These are phyloP conservation scores for Fusarium lateritium DNA, from an alignment of 2,329 filamentous ascomycete genomes.

Conservation along the genomic window DNA sequence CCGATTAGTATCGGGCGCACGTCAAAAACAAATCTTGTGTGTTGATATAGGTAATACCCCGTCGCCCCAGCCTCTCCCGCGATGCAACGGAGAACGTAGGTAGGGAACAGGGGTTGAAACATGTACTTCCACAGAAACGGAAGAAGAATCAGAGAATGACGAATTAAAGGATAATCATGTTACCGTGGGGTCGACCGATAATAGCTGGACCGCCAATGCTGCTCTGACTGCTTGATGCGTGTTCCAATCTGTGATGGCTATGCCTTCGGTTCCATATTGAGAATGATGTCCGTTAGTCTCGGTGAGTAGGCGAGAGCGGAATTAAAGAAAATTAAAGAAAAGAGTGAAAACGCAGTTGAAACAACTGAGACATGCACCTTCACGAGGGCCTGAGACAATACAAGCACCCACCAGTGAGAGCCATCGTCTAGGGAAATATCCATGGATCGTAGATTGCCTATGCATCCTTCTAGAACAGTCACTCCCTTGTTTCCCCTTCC, in stretches of 20 bases:
- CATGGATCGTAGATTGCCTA: conserved; percentile 16
- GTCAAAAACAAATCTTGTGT: conserved; percentile 5
- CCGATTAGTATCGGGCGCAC: background rate
- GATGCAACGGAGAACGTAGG: conserved; percentile 14
- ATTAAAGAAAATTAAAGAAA: background rate
- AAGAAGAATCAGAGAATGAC: conserved; percentile 19
- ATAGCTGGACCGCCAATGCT: conserved; percentile 18
- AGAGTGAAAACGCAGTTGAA: conserved; percentile 2
- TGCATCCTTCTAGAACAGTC: conserved; percentile 36
- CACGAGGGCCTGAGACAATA: conserved; percentile 7
- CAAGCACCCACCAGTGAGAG: conserved; percentile 20
- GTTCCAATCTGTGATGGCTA: conserved; percentile 5
- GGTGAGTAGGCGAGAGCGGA: conserved; percentile 10
- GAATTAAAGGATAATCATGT: conserved; percentile 3
- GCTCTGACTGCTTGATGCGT: conserved; percentile 11
- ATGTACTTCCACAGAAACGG: conserved; percentile 38
- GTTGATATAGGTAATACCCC: background rate
- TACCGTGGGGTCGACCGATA: background rate
- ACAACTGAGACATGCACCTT: conserved; percentile 35
- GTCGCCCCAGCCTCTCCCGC: conserved; percentile 36
- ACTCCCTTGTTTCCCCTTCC: conserved; percentile 7
- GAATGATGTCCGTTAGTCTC: conserved; percentile 16
- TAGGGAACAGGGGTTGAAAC: conserved; percentile 28
- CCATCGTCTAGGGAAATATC: conserved; percentile 4
- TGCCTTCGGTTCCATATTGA: conserved; percentile 25